phyloP scores from a whole-genome alignment of 345 rosid species.

The Eucalyptus shirleyi region DNA sequence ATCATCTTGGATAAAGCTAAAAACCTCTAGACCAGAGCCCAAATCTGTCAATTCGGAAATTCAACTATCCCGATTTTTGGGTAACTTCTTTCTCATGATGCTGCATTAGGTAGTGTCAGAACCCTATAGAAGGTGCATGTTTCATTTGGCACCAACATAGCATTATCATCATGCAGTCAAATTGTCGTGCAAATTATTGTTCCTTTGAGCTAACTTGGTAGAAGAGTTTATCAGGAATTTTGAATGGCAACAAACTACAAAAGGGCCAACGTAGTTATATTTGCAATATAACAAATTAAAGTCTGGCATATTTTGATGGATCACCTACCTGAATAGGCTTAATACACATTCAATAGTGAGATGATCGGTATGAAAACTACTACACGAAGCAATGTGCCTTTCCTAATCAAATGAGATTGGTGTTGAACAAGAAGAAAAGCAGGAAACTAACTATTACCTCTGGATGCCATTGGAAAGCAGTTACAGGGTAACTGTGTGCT shows the following conservation, averaged over 20 bases:
- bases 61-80: too few species aligned
- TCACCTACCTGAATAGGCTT: background rate
- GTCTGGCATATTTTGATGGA: background rate
- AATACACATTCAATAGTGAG: background rate
- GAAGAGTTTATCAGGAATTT: background rate
- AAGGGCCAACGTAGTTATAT: too few species aligned
- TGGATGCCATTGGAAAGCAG: conserved; percentile 97
- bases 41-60: background rate
- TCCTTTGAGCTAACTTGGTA: background rate
- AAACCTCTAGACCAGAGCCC: background rate
- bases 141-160: background rate
- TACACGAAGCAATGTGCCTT: background rate
- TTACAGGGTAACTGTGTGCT: conserved; percentile 62
- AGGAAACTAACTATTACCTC: conserved; percentile 33
- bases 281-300: too few species aligned
- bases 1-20: background rate
- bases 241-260: background rate
- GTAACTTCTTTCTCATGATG: background rate
- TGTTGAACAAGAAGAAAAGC: background rate
- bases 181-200: background rate
- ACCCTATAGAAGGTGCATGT: background rate
- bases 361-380: background rate
- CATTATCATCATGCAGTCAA: background rate
- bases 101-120: background rate
- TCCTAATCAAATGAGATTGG: background rate